Evolutionary conservation across 1,284 basidiomycete genomes (phyloP).

Genomic region (Heterobasidion irregulare): DNA sequence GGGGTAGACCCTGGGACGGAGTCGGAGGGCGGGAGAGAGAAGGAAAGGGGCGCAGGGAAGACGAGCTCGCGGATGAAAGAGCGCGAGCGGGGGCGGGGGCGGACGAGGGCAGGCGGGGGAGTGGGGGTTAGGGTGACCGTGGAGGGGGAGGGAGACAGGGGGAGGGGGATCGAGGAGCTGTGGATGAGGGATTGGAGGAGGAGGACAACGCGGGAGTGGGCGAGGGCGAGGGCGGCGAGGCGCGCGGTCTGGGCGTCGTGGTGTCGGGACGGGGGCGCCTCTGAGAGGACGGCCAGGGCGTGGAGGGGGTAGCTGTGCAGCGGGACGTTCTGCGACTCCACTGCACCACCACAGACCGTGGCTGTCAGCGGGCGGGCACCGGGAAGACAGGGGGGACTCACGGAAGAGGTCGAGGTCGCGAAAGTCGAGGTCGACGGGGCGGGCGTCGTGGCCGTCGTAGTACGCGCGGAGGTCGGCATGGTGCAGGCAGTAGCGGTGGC

Average conservation of each 20-base stretch:
- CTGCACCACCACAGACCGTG: constrained; percentile 41
- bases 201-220: constrained; percentile 68
- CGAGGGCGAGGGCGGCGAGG: constrained; percentile 40
- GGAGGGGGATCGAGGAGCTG: constrained; percentile 35
- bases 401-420: constrained; percentile 53
- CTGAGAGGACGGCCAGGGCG: constrained; percentile 42
- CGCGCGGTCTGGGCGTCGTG: constrained; percentile 29
- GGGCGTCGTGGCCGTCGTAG: constrained; percentile 6
- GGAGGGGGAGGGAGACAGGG: constrained; percentile 21
- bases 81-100: constrained; percentile 16
- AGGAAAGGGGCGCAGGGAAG: constrained; percentile 57
- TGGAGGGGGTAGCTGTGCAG: constrained; percentile 53
- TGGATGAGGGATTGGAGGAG: constrained; percentile 64
- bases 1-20: too few species aligned
- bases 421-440: constrained; percentile 43
- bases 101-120: constrained; percentile 23
- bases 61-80: constrained; percentile 45
- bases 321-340: constrained; percentile 51
- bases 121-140: too few species aligned
- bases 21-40: constrained; percentile 10
- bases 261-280: constrained; percentile 23
- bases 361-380: constrained; percentile 9
- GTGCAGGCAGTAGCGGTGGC: constrained; percentile 37
- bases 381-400: constrained; percentile 26
- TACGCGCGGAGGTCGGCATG: constrained; percentile 29